Evolutionary conservation across 139 green algal species (phyloP).

Genomic region (Mychonastes homosphaera): DNA sequence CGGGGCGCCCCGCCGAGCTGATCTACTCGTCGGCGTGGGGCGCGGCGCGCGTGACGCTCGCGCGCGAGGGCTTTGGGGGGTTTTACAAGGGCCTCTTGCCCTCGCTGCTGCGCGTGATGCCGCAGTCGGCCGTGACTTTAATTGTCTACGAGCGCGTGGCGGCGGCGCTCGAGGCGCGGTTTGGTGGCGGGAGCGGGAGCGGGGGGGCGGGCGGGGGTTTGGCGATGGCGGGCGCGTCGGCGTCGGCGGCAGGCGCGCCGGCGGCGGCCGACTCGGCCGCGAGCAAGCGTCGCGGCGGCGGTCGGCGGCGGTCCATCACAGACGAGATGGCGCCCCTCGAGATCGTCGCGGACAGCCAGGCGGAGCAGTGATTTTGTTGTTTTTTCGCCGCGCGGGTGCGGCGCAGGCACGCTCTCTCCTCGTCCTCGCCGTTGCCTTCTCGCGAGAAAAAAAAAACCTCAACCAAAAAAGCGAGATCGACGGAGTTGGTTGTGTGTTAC

Average conservation of each 20-base stretch:
- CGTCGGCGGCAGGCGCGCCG: not conserved
- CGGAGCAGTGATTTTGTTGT: constrained; percentile 23
- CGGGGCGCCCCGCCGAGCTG: constrained; percentile 21
- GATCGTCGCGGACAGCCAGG: constrained; percentile 12
- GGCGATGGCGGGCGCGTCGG: not conserved
- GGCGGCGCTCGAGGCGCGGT: constrained; percentile 22
- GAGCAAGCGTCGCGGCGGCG: not conserved
- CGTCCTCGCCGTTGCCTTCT: too few species aligned
- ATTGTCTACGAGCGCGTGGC: constrained; percentile 82
- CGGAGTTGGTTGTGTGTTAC: too few species aligned
- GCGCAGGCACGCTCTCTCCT: too few species aligned
- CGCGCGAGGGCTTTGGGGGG: constrained; percentile 64
- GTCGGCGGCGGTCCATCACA: not conserved
- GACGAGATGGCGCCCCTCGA: constrained; percentile 16
- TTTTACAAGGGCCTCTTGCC: constrained; percentile 84
- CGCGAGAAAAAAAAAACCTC: too few species aligned
- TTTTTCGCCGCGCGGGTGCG: too few species aligned
- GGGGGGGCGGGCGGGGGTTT: not conserved
- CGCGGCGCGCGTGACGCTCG: constrained; percentile 35
- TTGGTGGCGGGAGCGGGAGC: not conserved
- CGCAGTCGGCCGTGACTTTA: constrained; percentile 88
- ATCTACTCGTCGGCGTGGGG: constrained; percentile 18
- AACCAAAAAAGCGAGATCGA: too few species aligned
- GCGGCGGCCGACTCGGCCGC: not conserved
- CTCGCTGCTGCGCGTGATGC: constrained; percentile 64